Conservation (phyloP, 371 early-diverging fungal genomes). For the Lichtheimia hyalospora region DNA sequence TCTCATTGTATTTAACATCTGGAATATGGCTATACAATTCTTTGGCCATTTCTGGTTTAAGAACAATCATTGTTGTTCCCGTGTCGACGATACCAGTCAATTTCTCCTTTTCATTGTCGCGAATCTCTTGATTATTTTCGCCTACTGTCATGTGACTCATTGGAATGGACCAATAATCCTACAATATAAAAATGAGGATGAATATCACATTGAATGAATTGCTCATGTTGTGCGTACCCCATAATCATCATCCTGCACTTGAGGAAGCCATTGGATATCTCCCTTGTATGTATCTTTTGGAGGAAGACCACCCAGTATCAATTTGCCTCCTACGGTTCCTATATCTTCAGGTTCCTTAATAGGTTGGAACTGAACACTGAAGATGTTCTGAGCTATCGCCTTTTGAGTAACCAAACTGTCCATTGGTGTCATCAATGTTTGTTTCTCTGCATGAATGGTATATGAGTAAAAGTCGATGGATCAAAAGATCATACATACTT, state of each 20-base stretch:
- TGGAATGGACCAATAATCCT: slow-evolving; percentile 38
- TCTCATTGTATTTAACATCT: slow-evolving; percentile 1
- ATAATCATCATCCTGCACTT: not conserved
- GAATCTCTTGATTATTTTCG: not conserved
- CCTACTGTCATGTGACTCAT: slow-evolving; percentile 27
- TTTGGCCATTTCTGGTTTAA: slow-evolving; percentile 2
- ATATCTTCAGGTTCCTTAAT: slow-evolving; percentile 14
- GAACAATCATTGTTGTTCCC: slow-evolving; percentile 38
- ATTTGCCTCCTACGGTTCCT: slow-evolving; percentile 30
- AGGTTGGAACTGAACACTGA: slow-evolving; percentile 42
- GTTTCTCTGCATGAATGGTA: not conserved
- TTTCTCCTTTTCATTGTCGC: not conserved
- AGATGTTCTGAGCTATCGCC: slow-evolving; percentile 31
- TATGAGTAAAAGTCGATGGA: not conserved
- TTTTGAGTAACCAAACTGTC: slow-evolving; percentile 10
- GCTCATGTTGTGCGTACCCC: slow-evolving; percentile 1
- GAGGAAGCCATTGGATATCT: slow-evolving; percentile 6
- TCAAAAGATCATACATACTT: not conserved
- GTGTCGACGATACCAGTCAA: slow-evolving; percentile 35
- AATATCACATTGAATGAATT: not conserved
- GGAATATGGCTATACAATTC: not conserved
- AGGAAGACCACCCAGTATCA: slow-evolving; percentile 37
- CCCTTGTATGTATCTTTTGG: slow-evolving; percentile 12
- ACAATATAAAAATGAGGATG: not conserved
- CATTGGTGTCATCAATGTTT: slow-evolving; percentile 9